Conservation (phyloP, 2,329 filamentous ascomycete species). For the Cladobotryum mycophilum region DNA sequence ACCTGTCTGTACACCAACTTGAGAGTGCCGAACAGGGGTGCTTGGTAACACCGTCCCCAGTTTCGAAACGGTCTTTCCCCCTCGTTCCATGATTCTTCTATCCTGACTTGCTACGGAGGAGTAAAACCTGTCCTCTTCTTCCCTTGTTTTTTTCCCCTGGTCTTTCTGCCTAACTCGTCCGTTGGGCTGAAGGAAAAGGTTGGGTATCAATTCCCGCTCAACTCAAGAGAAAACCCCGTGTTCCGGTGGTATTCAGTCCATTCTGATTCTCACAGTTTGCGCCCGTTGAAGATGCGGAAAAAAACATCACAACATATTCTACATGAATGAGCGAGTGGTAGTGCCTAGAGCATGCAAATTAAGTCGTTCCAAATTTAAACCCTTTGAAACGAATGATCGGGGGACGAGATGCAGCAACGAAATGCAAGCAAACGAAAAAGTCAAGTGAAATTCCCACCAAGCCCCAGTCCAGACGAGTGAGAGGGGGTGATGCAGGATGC, state of each 20-base stretch:
- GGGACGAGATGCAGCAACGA: background rate
- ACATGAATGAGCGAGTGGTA: too few relatives aligned
- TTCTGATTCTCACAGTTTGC: too few relatives aligned
- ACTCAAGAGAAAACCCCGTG: too few relatives aligned
- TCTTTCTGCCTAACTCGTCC: background rate
- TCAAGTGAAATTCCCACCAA: background rate
- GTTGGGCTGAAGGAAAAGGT: background rate
- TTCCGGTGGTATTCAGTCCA: too few relatives aligned
- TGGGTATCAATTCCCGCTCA: constrained; percentile 8
- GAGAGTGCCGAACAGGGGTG: constrained; percentile 1
- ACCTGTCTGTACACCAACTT: background rate
- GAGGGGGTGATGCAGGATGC: constrained; percentile 8
- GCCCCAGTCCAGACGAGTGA: background rate
- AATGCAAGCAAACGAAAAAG: background rate
- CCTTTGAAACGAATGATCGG: background rate
- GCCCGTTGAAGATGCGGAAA: too few relatives aligned
- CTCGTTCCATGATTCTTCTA: background rate
- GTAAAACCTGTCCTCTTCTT: background rate
- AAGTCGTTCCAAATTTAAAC: background rate
- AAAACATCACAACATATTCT: too few relatives aligned
- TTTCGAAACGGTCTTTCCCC: background rate
- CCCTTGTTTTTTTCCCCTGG: background rate
- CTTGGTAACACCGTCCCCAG: background rate
- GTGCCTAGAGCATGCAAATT: too few relatives aligned
- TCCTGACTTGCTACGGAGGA: background rate